Evolutionary conservation across 805 yeast species (phyloP).

Genomic region (Candida tallmaniae): DNA sequence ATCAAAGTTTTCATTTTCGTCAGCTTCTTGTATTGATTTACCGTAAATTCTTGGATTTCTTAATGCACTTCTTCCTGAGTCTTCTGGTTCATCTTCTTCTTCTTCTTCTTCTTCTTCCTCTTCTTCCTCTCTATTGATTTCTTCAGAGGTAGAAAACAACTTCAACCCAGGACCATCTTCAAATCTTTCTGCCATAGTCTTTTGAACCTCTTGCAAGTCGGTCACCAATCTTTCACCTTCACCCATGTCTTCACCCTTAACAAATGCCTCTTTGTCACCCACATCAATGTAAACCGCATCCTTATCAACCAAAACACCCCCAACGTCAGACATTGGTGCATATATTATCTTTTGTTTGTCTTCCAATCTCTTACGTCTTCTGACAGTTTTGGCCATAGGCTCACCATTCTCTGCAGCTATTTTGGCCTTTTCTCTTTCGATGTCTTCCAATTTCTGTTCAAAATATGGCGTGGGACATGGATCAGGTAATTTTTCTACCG

Average conservation of each 20-base stretch:
- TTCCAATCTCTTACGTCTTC: constrained; percentile 84
- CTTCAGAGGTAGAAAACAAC: constrained; percentile 62
- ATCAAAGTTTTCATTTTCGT: constrained; percentile 31
- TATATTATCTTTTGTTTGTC: constrained; percentile 91
- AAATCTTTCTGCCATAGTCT: constrained; percentile 53
- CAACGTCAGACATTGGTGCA: constrained; percentile 99
- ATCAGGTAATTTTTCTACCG: constrained; percentile 88
- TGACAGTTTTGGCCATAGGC: constrained; percentile 45
- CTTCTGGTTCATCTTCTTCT: constrained; percentile 18
- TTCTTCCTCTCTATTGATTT: constrained; percentile 39
- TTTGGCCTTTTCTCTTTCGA: constrained; percentile 69
- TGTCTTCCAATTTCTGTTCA: constrained; percentile 79
- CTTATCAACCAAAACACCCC: constrained; percentile 93
- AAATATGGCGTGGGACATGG: constrained; percentile 98
- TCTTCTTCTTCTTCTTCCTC: constrained; percentile 35
- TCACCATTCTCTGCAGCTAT: constrained; percentile 61
- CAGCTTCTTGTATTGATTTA: constrained; percentile 45
- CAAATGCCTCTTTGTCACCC: constrained; percentile 53
- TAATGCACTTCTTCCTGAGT: constrained; percentile 58
- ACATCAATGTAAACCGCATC: constrained; percentile 96
- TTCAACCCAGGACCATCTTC: constrained; percentile 67
- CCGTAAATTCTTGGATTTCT: constrained; percentile 62
- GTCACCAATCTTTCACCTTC: constrained; percentile 86
- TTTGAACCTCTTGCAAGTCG: constrained; percentile 66
- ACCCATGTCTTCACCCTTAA: constrained; percentile 59